Conservation (phyloP, 169 alveolate species). For the Plasmodium inui region DNA sequence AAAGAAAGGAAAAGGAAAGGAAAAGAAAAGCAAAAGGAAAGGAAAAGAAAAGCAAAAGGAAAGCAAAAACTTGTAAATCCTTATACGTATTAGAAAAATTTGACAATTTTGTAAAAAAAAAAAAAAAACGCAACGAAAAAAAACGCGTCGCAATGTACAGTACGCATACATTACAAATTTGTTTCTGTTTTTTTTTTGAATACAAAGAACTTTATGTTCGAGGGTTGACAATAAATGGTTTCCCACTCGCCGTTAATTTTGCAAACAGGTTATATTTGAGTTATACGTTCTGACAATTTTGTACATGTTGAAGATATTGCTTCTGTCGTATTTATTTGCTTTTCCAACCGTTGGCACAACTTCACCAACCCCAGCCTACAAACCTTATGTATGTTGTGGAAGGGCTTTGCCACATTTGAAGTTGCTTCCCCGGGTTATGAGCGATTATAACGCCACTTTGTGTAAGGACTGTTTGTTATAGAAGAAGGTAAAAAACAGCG, state of each 20-base stretch:
- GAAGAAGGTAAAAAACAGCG: not conserved
- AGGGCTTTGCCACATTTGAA: not conserved
- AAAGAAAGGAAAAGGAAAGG: too few relatives aligned
- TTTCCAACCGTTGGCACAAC: not conserved
- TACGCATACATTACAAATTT: not conserved
- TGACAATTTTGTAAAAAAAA: not conserved
- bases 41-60: not conserved
- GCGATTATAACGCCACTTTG: not conserved
- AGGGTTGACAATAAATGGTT: not conserved
- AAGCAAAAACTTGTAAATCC: not conserved
- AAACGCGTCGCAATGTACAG: not conserved
- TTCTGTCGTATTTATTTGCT: not conserved
- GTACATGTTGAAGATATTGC: not conserved
- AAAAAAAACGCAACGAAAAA: too few relatives aligned
- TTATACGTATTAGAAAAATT: not conserved
- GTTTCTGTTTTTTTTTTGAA: not conserved
- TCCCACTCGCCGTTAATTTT: not conserved
- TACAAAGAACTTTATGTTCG: not conserved
- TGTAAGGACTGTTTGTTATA: not conserved
- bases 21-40: not conserved
- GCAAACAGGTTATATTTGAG: not conserved
- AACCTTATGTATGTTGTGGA: not conserved
- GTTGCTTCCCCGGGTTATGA: not conserved
- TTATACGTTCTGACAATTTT: not conserved
- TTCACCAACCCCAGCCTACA: not conserved